Base-by-base conservation (phyloP, 768 basidiomycete genomes). In the Pisolithus microcarpus region DNA sequence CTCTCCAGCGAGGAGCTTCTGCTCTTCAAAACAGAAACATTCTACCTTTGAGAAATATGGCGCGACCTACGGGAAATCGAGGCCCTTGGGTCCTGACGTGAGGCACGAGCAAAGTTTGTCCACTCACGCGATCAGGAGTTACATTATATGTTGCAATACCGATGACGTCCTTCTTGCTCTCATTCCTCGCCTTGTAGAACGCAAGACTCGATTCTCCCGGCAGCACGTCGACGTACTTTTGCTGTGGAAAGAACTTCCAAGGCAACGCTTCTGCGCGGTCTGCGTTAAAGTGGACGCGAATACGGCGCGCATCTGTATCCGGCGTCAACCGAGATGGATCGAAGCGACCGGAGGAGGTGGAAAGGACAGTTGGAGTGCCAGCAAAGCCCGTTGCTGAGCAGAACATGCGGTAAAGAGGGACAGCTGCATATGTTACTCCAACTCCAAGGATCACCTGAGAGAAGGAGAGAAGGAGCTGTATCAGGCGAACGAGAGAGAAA, bases 61-160 rank as follows among this genome's bases (percentile, higher is more conserved):
- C 8, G 96, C 96, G 58, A 98, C 79, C 95, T 97, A 61, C 18
- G 34, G 40, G 24, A 26, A 39, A 19, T 15, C 38, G 48, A 10
- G 54, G 40, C 37, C 16, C 19, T 15, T 21, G 21, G 28, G 16
- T 18, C 46, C 31, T 15, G 10, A 28, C 15, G n/a, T 37, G 31
- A 5, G 19, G 16, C 38, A 16, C 19, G 38, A 15, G 34, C 21
- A 38, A 18, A 38, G 7, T 26, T 24, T 15, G 1, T 10, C 7
- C 8, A 72, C 85, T 43, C 62, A 96, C 95, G 67, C 94, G 79
- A 64, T 91, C 90, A n/a, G 96, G 96, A 0, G 94, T 95, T 55
- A 97, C 95, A 68, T 98, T 99, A 66, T 99, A 99, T 5, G 96
- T 98, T 31, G 94, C 95, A 65, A 99, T 98, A 1, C 96, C 96